Conservation (phyloP, 2,329 filamentous ascomycete genomes). For the Epichloe elymi region DNA sequence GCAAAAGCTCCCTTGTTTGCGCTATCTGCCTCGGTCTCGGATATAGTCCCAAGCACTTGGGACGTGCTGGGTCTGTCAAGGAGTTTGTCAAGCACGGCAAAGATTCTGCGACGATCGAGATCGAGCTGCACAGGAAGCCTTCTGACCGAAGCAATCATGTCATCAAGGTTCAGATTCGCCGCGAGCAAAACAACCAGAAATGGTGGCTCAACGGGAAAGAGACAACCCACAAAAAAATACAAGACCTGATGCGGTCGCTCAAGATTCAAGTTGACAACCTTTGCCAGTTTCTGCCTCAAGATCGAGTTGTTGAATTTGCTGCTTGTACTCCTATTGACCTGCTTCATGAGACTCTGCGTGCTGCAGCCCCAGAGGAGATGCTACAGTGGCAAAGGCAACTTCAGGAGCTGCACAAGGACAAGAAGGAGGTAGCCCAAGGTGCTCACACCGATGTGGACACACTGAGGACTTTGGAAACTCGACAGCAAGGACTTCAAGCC, state of each 20-base stretch:
- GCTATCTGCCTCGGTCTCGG: conserved; percentile 90
- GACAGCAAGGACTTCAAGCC: conserved; percentile 60
- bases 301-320: conserved; percentile 90
- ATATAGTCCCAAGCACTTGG: conserved; percentile 68
- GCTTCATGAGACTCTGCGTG: conserved; percentile 73
- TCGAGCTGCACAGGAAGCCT: conserved; percentile 63
- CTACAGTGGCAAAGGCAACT: conserved; percentile 63
- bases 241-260: conserved; percentile 53
- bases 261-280: conserved; percentile 95
- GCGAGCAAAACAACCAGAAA: conserved; percentile 68
- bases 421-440: conserved; percentile 49
- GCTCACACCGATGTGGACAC: conserved; percentile 47
- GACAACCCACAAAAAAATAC: conserved; percentile 48
- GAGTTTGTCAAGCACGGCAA: conserved; percentile 91
- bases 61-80: conserved; percentile 68
- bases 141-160: conserved; percentile 53
- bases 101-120: conserved; percentile 68
- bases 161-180: conserved; percentile 62
- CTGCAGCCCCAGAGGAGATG: conserved; percentile 74
- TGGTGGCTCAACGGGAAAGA: conserved; percentile 64
- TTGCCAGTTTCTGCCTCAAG: conserved; percentile 93
- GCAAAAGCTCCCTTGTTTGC: conserved; percentile 94
- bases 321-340: conserved; percentile 69
- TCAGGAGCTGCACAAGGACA: conserved; percentile 52
- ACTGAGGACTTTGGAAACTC: conserved; percentile 53